Base-by-base conservation (phyloP, 208 protist species). In the Trypanosoma melophagium region DNA sequence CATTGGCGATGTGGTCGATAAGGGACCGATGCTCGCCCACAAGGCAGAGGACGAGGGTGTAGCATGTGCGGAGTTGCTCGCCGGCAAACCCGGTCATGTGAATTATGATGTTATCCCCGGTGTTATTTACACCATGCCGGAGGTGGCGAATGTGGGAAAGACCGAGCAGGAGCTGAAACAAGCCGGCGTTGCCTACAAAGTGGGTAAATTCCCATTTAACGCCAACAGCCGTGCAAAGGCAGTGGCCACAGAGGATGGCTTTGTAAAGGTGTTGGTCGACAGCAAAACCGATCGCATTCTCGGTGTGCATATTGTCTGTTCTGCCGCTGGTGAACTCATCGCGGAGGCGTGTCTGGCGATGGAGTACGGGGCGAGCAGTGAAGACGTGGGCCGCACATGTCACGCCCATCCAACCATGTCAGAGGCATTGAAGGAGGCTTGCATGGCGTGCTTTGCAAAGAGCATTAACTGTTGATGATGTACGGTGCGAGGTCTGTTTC, bases 31-130 rank as follows among this genome's bases (percentile, higher is more conserved):
- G 98, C 91, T 99, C 7, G 99, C 99, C 7, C 99, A 99, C 96
- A 99, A 99, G 91, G 99, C 98, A 25, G 98, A 99, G 86, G 98
- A 99, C 45, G 98, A 99, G 75, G 98, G 97, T 66, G 95, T 99
- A 45, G 93, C 94, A 17, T 85, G 90, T 56, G 97, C 96, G 9
- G 97, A 99, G 84, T 53, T 88, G 38, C 76, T 99, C 42, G 95
- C 95, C 47, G 95, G 96, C 42, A 89, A 93, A 77, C 68, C 84
- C 12, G 90, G 95, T 12, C 96, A 99, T 75, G 93, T 99, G 19
- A 99, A 99, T 87, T 99, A 99, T 84, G 83, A 98, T 73, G 82
- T 91, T 53, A 99, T 99, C 66, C 99, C 99, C 22, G 89, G 77
- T 28, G 98, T 99, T 51, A 98, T 99, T 77, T 99, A 99, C 90